These are phyloP conservation scores for Monilinia fructicola DNA, from an alignment of 2,329 filamentous ascomycete genomes.

Conservation along the genomic window DNA sequence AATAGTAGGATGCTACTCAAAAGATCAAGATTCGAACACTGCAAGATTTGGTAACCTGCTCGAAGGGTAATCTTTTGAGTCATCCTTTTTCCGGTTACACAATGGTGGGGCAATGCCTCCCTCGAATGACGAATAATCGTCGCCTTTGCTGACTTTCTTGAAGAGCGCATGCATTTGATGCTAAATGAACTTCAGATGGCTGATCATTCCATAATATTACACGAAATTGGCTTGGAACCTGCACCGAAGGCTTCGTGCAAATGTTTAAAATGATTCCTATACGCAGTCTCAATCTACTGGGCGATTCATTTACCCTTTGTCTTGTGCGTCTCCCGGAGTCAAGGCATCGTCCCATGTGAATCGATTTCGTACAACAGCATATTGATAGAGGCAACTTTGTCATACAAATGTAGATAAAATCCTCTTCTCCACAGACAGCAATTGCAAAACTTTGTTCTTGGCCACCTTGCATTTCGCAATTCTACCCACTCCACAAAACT, in stretches of 20 bases:
- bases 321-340: background rate
- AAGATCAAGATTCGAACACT: background rate
- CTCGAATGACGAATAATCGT: background rate
- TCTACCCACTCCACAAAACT: constrained; percentile 5
- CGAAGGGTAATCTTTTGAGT: background rate
- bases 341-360: background rate
- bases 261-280: background rate
- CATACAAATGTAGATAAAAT: constrained; percentile 11
- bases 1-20: background rate
- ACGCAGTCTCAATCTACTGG: background rate
- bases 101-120: background rate
- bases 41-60: no score
- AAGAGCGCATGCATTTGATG: background rate
- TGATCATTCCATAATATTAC: constrained; percentile 3
- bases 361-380: background rate
- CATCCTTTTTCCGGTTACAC: background rate
- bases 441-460: background rate
- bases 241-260: background rate
- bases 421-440: background rate
- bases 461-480: background rate
- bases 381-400: constrained; percentile 7
- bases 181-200: background rate
- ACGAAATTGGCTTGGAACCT: background rate
- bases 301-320: background rate
- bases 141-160: background rate